Evolutionary conservation across 2,329 filamentous ascomycete species (phyloP).

Genomic region (Neopestalotiopsis rosae): DNA sequence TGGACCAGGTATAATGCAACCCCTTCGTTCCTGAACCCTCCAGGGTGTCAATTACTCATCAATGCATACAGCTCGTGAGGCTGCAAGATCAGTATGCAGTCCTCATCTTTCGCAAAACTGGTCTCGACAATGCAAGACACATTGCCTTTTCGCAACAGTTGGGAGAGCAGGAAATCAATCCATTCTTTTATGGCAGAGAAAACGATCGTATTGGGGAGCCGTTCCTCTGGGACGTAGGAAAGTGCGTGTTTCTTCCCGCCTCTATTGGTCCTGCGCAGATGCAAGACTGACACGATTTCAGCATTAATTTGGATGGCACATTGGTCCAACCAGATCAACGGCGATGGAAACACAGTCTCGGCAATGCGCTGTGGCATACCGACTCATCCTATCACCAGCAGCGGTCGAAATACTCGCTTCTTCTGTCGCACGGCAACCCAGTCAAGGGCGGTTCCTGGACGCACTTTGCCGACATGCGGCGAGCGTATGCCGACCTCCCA

Average conservation of each 20-base stretch:
- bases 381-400: conserved; percentile 35
- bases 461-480: conserved; percentile 29
- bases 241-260: conserved; percentile 13
- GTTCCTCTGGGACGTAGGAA: conserved; percentile 31
- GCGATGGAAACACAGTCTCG: conserved; percentile 30
- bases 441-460: conserved; percentile 27
- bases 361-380: conserved; percentile 35
- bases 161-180: conserved; percentile 32
- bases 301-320: conserved; percentile 20
- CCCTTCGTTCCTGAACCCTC: background rate
- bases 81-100: conserved; percentile 31
- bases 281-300: background rate
- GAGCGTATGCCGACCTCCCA: conserved; percentile 27
- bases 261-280: background rate
- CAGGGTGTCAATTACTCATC: background rate
- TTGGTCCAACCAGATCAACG: conserved; percentile 27
- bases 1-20: background rate
- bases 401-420: conserved; percentile 32
- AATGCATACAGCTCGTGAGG: conserved; percentile 25
- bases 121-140: conserved; percentile 29
- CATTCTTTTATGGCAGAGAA: conserved; percentile 29
- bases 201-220: conserved; percentile 32
- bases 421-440: conserved; percentile 26
- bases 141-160: conserved; percentile 31
- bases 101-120: conserved; percentile 30